A percentile compares a stretch with the other conserved stretches of the same genome.
Conservation (phyloP, 148 eudicot species). For the Chenopodium formosanum region DNA sequence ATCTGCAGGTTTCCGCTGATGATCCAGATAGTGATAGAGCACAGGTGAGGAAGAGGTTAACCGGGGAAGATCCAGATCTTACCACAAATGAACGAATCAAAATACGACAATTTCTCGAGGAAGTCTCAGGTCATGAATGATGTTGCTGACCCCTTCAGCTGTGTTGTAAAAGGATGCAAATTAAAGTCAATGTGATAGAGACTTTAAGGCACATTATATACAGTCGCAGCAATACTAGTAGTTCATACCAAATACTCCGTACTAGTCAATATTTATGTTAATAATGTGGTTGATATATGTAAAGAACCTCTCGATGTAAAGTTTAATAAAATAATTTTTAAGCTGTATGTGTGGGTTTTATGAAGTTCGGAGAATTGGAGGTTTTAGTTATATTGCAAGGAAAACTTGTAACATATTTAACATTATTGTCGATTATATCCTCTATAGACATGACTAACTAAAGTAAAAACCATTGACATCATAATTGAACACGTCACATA, state of each 20-base stretch:
- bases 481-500: no score
- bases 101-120: constrained; percentile 65
- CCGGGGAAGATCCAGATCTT: constrained; percentile 59
- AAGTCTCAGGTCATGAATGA: constrained; percentile 36
- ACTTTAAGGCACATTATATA: neutral
- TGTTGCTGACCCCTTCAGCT: neutral
- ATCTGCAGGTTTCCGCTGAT: constrained; percentile 51
- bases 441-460: no score
- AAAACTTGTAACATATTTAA: no score
- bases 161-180: neutral
- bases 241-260: neutral
- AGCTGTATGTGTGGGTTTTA: no score
- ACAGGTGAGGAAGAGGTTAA: constrained; percentile 51
- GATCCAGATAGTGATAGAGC: constrained; percentile 52
- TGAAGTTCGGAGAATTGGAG: no score
- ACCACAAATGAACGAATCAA: constrained; percentile 46
- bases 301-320: neutral
- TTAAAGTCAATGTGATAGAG: neutral
- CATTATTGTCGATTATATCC: no score
- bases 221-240: neutral
- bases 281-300: neutral
- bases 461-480: no score
- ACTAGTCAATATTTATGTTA: neutral
- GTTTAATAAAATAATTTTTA: no score
- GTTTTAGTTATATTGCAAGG: no score